Conservation (phyloP, 2,329 filamentous ascomycete genomes). For the Dactylellina drechsleri region DNA sequence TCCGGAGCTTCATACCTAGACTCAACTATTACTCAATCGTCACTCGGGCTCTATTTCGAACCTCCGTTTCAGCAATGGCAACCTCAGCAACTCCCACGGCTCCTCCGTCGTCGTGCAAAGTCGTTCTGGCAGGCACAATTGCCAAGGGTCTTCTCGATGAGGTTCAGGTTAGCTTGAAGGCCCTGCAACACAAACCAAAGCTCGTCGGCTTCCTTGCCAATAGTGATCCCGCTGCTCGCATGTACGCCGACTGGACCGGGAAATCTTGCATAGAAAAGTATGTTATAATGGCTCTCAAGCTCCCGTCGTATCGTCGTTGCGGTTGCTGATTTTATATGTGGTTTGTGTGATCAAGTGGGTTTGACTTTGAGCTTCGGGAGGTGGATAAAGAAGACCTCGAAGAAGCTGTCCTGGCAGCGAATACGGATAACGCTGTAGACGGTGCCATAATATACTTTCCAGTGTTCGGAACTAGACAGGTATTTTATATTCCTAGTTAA, state of each 20-base stretch:
- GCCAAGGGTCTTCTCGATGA: constrained; percentile 81
- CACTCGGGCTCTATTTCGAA: background rate
- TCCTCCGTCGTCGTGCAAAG: constrained; percentile 77
- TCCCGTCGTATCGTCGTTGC: too few relatives aligned
- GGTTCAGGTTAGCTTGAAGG: constrained; percentile 69
- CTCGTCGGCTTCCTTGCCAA: constrained; percentile 94
- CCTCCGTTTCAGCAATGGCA: constrained; percentile 9
- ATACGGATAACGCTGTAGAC: constrained; percentile 70
- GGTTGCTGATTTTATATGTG: constrained; percentile 11
- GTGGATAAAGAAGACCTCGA: constrained; percentile 89
- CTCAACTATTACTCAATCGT: background rate
- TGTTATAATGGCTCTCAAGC: constrained; percentile 61
- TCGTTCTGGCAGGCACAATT: constrained; percentile 86
- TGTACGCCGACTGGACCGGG: constrained; percentile 97
- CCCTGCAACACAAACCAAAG: constrained; percentile 69
- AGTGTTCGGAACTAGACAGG: constrained; percentile 75
- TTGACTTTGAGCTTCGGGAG: constrained; percentile 84
- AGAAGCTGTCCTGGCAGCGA: constrained; percentile 85
- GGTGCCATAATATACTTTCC: constrained; percentile 97
- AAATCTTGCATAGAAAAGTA: constrained; percentile 97
- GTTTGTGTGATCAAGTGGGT: constrained; percentile 71
- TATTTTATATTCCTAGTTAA: constrained; percentile 8
- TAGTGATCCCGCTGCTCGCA: constrained; percentile 84
- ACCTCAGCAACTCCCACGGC: constrained; percentile 18
- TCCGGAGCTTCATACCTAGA: background rate